A percentile compares a stretch with the other conserved stretches of the same genome.
These are phyloP conservation scores for Gentiana straminea DNA, from an alignment of 257 asterid species.

Conservation along the genomic window DNA sequence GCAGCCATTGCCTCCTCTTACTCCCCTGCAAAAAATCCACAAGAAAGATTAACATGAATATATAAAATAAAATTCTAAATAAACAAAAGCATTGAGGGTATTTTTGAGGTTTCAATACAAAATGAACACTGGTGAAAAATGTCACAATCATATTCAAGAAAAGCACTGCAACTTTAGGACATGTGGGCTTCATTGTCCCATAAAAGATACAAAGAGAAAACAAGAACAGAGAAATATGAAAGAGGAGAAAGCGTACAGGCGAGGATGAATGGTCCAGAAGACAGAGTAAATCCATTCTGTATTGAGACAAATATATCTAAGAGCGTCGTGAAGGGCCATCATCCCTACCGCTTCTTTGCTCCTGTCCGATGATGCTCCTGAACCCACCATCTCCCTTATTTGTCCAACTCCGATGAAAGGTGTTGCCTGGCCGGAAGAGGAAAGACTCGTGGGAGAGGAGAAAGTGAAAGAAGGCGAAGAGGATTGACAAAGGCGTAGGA, in stretches of 20 bases:
- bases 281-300: constrained; percentile 99
- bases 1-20: constrained; percentile 95
- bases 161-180: background rate
- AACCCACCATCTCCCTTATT: constrained; percentile 93
- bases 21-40: constrained; percentile 64
- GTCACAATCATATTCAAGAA: no score
- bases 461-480: no score
- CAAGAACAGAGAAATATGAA: constrained; percentile 2
- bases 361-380: constrained; percentile 88
- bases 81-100: background rate
- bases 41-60: constrained; percentile 7
- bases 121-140: no score
- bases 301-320: constrained; percentile 85
- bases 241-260: constrained; percentile 48
- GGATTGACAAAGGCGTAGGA: no score
- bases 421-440: no score
- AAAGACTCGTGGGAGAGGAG: no score
- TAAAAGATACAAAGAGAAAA: background rate
- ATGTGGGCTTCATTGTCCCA: constrained; percentile 3
- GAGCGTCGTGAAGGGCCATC: constrained; percentile 99
- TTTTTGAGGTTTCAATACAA: no score
- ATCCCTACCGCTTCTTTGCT: constrained; percentile 99
- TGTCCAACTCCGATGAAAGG: no score
- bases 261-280: constrained; percentile 99
- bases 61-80: constrained; percentile 6